Percentiles rank a stretch among this genome's conserved stretches.
phyloP scores from a whole-genome alignment of 805 yeast genomes.

The Yarrowia deformans region DNA sequence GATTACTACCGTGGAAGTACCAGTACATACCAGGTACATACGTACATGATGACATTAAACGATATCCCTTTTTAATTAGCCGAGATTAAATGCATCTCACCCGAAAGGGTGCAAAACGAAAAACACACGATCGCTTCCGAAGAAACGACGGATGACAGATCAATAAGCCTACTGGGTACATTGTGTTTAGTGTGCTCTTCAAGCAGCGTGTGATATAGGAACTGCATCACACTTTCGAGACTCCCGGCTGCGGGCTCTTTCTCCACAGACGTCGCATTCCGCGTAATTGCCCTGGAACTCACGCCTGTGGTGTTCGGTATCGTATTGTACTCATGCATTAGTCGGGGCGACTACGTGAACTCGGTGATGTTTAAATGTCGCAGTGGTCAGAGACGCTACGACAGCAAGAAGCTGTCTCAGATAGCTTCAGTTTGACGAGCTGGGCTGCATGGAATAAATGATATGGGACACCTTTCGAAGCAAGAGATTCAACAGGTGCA shows the following conservation, averaged over 20 bases:
- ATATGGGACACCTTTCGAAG: not conserved
- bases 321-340: not conserved
- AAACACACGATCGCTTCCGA: not conserved
- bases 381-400: too few relatives aligned
- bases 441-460: not conserved
- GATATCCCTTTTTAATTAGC: not conserved
- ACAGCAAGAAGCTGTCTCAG: not conserved
- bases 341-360: not conserved
- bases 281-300: conserved; percentile 8
- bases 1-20: too few relatives aligned
- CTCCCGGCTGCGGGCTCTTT: too few relatives aligned
- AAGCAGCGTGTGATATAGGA: too few relatives aligned
- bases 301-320: too few relatives aligned
- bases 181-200: too few relatives aligned
- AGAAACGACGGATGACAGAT: too few relatives aligned
- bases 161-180: too few relatives aligned
- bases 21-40: too few relatives aligned
- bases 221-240: too few relatives aligned
- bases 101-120: not conserved
- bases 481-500: not conserved
- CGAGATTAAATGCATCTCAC: not conserved
- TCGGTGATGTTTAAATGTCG: too few relatives aligned
- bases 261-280: too few relatives aligned
- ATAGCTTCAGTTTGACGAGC: not conserved
- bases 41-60: not conserved